phyloP scores from a whole-genome alignment of 2,329 filamentous ascomycete species.

The Trichoderma sp. region DNA sequence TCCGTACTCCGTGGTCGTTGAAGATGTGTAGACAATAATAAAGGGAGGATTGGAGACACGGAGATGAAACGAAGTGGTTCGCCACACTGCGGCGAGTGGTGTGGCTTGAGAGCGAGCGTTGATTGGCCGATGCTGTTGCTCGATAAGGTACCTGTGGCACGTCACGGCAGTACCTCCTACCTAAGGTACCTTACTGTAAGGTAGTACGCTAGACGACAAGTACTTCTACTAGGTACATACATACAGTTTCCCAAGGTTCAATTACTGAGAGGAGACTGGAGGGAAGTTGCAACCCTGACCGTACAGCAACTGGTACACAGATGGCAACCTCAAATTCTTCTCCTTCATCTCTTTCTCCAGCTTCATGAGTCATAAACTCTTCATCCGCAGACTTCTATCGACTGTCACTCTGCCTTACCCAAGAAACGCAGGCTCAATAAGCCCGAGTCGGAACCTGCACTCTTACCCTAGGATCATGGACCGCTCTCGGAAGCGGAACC shows the following conservation, averaged over 20 bases:
- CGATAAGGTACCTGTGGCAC: neutral
- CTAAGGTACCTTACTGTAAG: too few species aligned
- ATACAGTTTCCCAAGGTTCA: neutral
- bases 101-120: constrained; percentile 10
- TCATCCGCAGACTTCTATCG: neutral
- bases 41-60: constrained; percentile 28
- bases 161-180: too few species aligned
- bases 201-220: neutral
- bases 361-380: neutral
- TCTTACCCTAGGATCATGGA: constrained; percentile 36
- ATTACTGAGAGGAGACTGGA: neutral
- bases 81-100: constrained; percentile 27
- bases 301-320: neutral
- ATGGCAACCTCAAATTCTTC: neutral
- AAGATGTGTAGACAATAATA: neutral
- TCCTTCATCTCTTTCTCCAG: neutral
- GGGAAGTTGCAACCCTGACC: neutral
- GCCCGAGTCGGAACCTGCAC: neutral
- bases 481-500: constrained; percentile 39
- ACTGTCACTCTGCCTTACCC: neutral
- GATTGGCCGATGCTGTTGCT: neutral
- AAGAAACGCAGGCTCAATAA: neutral
- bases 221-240: neutral
- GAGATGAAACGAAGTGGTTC: constrained; percentile 27
- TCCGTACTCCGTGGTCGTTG: too few species aligned